Evolutionary conservation across 495 filamentous ascomycete species (phyloP), one percentile per base, ranked within the genome.

Genomic region (Achaetomiella virescens): DNA sequence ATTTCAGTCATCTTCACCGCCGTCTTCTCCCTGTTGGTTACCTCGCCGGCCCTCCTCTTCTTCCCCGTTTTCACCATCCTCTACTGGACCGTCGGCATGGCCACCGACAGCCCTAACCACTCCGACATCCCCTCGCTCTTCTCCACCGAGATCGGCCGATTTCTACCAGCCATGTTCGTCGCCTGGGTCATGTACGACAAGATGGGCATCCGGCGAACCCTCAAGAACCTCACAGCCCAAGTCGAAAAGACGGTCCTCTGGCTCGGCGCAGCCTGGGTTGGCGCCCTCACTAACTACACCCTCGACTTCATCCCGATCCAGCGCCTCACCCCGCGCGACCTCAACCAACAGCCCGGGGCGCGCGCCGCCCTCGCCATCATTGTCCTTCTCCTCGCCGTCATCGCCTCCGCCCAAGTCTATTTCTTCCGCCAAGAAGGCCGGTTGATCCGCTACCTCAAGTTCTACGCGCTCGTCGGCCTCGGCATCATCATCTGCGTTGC

Each of bases 281-380:
- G 87, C 24, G 81, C 86, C 0, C 73, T 95, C 40, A 87, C 85
- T 45, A 95, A 95, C 64, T 86, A 91, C 59, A 95, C 90, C 0
- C 83, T 95, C 61, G 86, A 86, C 44, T 81, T 83, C 71, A 90
- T 95, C 59, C 90, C 90, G 1, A 84, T 95, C 59, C 75, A 85
- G 48, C 82, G 90, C 15, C 73, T 95, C 9, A 93, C 84, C 1
- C 76, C 80, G 1, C 84, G 86, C 61, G 90, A 95, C 65, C 78
- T 95, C 15, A 68, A 81, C 41, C 78, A 84, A 60, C 87, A 95
- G 56, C 88, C 89, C 2, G 89, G 89, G 6, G 90, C 90, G 2
- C 84, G 83, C 54, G 64, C 81, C 0, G 89, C 89, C 1, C 73
- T 95, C 46, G 76, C 79, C 9, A 67, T 84, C 8, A 84, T 95